phyloP scores from a whole-genome alignment of 768 basidiomycete species.

The Zangia roseola region DNA sequence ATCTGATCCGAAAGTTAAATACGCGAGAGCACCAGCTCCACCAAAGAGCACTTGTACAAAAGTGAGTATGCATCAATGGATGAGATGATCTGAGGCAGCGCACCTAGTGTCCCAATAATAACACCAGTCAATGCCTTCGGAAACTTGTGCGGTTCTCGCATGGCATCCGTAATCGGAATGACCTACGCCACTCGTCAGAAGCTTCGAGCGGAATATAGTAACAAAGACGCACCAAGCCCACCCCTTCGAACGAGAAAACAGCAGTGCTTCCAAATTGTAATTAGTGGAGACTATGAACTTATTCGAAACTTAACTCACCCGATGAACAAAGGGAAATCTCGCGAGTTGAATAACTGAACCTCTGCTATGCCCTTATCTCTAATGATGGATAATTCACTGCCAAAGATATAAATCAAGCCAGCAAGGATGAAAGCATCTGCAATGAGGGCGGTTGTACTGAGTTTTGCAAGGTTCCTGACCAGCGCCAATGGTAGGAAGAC shows the following conservation, averaged over 20 bases:
- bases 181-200: slow-evolving; percentile 43
- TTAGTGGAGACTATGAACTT: background rate
- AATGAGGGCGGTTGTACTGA: slow-evolving; percentile 86
- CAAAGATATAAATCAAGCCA: slow-evolving; percentile 83
- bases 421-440: slow-evolving; percentile 95
- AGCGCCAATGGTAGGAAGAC: slow-evolving; percentile 90
- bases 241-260: slow-evolving; percentile 97
- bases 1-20: slow-evolving; percentile 82
- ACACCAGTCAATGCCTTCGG: slow-evolving; percentile 84
- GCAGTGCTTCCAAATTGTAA: slow-evolving; percentile 63
- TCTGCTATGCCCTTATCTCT: slow-evolving; percentile 69
- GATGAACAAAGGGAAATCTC: slow-evolving; percentile 88
- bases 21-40: slow-evolving; percentile 83
- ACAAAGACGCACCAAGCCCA: slow-evolving; percentile 68
- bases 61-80: slow-evolving; percentile 5
- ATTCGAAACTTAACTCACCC: slow-evolving; percentile 52
- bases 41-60: slow-evolving; percentile 69
- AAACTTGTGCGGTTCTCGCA: slow-evolving; percentile 94
- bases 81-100: slow-evolving; percentile 17
- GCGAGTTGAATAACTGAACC: slow-evolving; percentile 82
- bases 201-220: background rate
- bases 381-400: slow-evolving; percentile 78
- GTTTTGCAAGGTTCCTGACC: slow-evolving; percentile 90
- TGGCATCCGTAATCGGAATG: slow-evolving; percentile 95
- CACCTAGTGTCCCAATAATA: slow-evolving; percentile 82